Conservation (phyloP, 202 grass and related monocot genomes). For the Eragrostis tef region DNA sequence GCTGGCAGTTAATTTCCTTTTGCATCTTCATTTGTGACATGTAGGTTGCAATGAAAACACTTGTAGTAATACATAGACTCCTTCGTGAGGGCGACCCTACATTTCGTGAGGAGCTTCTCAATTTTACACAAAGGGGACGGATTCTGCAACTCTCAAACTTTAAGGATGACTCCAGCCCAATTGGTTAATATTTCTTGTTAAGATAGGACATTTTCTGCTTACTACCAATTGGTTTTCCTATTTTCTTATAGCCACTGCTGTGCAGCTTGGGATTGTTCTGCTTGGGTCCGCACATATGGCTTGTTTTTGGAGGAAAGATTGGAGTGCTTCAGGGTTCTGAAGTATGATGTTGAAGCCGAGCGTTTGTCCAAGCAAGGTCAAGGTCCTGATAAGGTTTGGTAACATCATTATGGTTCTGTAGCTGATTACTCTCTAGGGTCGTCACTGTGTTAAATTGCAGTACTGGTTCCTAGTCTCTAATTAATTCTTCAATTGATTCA, state of each 20-base stretch:
- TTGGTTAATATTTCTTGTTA: slow-evolving; percentile 57
- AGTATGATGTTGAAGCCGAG: slow-evolving; percentile 97
- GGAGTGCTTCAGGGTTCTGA: slow-evolving; percentile 91
- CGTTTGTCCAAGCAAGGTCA: slow-evolving; percentile 78
- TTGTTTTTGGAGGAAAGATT: slow-evolving; percentile 94
- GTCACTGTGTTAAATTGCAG: neutral
- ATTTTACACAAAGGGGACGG: slow-evolving; percentile 88
- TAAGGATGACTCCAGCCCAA: slow-evolving; percentile 95
- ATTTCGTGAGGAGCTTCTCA: slow-evolving; percentile 95
- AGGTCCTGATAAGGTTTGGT: slow-evolving; percentile 86
- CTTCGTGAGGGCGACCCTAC: slow-evolving; percentile 89
- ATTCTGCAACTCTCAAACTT: slow-evolving; percentile 97
- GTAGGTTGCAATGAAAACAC: slow-evolving; percentile 89
- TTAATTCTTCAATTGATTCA: slow-evolving; percentile 21
- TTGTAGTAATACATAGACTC: slow-evolving; percentile 91
- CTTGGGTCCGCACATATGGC: slow-evolving; percentile 94
- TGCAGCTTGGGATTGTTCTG: slow-evolving; percentile 98
- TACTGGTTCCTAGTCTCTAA: neutral
- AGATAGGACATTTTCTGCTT: slow-evolving; percentile 16
- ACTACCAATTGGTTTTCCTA: slow-evolving; percentile 20
- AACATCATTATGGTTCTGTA: slow-evolving; percentile 17
- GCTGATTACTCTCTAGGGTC: slow-evolving; percentile 19
- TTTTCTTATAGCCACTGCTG: slow-evolving; percentile 22
- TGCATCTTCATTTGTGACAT: slow-evolving; percentile 2
- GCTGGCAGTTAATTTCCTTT: slow-evolving; percentile 2